Evolutionary conservation across 2,329 filamentous ascomycete genomes (phyloP), one percentile per base, ranked within the genome.

Genomic region (Exophiala xenobiotica): DNA sequence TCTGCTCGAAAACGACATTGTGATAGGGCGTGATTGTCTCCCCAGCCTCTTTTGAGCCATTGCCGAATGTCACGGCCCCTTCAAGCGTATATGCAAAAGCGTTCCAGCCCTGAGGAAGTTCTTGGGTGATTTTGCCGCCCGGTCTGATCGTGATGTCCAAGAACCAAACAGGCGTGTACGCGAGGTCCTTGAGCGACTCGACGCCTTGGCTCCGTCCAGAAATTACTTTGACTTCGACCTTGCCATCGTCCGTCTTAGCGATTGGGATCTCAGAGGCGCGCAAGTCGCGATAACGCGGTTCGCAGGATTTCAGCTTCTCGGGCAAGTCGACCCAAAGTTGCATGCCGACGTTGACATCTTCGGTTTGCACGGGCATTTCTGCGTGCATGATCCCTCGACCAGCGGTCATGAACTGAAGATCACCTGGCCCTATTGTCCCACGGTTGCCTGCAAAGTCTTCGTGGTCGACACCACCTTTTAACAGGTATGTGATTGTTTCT

Each of bases 371-470:
- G 7, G 92, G 92, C 90, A 97, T 96, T 72, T 97, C 92, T 29
- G 91, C 89, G 70, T 97, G 93, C 70, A 96, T 87, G 63, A 97
- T 95, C 35, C 92, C 92, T 16, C 80, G 77, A 3, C 92, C 92
- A 1, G 92, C 92, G 0, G 92, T 96, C 93, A 97, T 97, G 78
- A 97, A 97, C 68, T 97, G 92, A 41, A 97, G 74, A 67, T 96
- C 92, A n/a, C 92, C 92, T 0, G 87, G 73, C 54, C 86, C 79
- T 61, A 97, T 89, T 3, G 87, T 93, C 51, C 92, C 93, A 43
- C 79, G 79, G 73, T 93, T 85, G 9, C 90, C 90, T 2, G 88
- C 85, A 62, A 96, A 96, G 69, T 96, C 90, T 73, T 96, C 90
- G 66, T 96, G 90, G 72, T 96, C 90, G 53, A 95, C 83, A 3